Base-by-base conservation (phyloP, 2,329 filamentous ascomycete species). In the Cercospora sesami region DNA sequence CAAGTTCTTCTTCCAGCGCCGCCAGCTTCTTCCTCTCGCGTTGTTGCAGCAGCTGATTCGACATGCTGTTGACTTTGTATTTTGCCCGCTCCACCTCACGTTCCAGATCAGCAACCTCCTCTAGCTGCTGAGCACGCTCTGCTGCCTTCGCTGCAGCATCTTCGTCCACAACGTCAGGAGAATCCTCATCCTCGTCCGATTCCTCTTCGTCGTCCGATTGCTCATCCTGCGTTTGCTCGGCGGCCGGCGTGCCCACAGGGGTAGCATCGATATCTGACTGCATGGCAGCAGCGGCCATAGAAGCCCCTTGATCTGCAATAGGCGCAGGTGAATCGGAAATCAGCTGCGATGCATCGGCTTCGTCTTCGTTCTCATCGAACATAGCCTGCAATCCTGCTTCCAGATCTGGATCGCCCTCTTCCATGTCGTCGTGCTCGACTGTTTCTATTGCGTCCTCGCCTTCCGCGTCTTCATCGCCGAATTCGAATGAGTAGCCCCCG, bases 71-170 rank as follows among this genome's bases (percentile, higher is more conserved):
- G 30, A 81, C 77, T 61, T 76, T 76, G 62, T 69, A 68, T 60
- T 70, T 69, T 21, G 81, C 80, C 28, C 79, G 76, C 48, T 79
- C 79, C 48, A 87, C 81, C 68, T 84, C 81, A 58, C 80, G 80
- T 75, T 87, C 81, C 70, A 88, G 72, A 73, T 87, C 86, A 4
- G 80, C 81, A 63, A 88, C 85, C 75, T 88, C 85, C 66, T 85
- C 84, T 60, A 80, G 79, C 30, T 83, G 77, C 69, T 83, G 81
- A 53, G 83, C 80, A 26, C 81, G 76, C 70, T 84, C 80, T 28
- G 83, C 81, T 30, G 83, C 79, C 48, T 79, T 79, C 18, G 82
- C 84, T 2, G 80, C 80, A 3, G 83, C 83, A 62, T 86, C 85
- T 39, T 86, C 85, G 66, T 86, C 84, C 30, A 84, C 76, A n/a